Percentiles rank a stretch among this genome's conserved stretches.
Evolutionary conservation across 2,329 filamentous ascomycete species (phyloP).

Genomic region (Pyricularia sp.): DNA sequence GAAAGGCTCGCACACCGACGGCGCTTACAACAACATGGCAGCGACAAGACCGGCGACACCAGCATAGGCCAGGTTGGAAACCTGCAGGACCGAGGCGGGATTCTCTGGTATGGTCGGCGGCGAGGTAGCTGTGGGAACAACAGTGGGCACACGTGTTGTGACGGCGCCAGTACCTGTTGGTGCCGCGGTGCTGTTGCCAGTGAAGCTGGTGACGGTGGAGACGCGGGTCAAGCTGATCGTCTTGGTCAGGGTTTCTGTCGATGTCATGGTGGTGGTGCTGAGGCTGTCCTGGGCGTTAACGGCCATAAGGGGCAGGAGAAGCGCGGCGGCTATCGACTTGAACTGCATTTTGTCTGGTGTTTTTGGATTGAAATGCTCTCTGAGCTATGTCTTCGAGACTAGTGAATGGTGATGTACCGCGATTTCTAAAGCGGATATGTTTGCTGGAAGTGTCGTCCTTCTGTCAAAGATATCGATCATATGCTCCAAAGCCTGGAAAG

Average conservation of each 20-base stretch:
- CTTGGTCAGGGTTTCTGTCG: constrained; percentile 38
- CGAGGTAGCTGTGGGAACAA: constrained; percentile 14
- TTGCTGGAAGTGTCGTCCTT: neutral
- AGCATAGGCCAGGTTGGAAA: constrained; percentile 34
- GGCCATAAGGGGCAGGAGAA: constrained; percentile 43
- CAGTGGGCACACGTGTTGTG: constrained; percentile 6
- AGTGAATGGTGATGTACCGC: neutral
- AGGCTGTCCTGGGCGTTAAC: constrained; percentile 28
- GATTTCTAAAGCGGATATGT: neutral
- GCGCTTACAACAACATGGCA: constrained; percentile 2
- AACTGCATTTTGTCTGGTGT: constrained; percentile 26
- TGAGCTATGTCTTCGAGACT: neutral
- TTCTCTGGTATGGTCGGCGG: constrained; percentile 17
- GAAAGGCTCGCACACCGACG: neutral
- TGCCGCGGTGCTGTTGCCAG: constrained; percentile 19
- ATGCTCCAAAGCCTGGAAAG: neutral
- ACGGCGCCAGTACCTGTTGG: constrained; percentile 16
- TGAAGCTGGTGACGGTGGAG: constrained; percentile 21
- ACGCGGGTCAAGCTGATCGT: constrained; percentile 29
- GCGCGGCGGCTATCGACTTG: constrained; percentile 33
- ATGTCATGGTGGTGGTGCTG: constrained; percentile 39
- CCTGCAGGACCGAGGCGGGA: constrained; percentile 27
- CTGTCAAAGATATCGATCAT: neutral
- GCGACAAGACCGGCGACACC: constrained; percentile 38
- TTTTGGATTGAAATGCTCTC: neutral